A percentile compares a stretch with the other conserved stretches of the same genome.
Evolutionary conservation across 805 yeast genomes (phyloP).

Genomic region (Nakazawaea anatomiae): DNA sequence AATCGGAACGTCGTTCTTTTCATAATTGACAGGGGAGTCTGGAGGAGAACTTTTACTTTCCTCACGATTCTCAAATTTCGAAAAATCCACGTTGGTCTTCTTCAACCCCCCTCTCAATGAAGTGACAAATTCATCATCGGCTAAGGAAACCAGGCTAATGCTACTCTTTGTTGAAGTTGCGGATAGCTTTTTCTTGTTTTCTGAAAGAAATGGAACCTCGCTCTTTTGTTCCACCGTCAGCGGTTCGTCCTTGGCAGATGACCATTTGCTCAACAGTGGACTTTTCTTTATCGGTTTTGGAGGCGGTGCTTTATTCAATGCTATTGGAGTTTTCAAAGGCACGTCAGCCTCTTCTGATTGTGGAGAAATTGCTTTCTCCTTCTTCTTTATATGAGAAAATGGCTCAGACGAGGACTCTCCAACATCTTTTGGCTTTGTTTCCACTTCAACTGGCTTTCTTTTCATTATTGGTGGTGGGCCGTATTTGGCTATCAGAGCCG

Average conservation of each 20-base stretch:
- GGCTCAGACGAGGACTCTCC: neutral
- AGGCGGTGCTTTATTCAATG: conserved; percentile 14
- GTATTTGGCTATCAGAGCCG: conserved; percentile 29
- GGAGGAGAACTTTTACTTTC: neutral
- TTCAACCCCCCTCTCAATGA: conserved; percentile 13
- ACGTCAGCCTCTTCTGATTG: neutral
- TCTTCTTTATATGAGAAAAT: conserved; percentile 1
- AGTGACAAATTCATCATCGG: conserved; percentile 11
- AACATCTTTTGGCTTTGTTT: neutral
- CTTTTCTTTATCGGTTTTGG: conserved; percentile 14
- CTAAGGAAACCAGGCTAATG: neutral
- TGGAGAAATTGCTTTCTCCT: neutral
- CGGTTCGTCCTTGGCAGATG: neutral
- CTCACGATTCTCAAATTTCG: conserved; percentile 5
- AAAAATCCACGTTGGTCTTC: conserved; percentile 12
- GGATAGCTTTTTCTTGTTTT: neutral
- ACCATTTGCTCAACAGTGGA: neutral
- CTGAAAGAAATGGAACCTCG: neutral
- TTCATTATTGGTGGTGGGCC: conserved; percentile 41
- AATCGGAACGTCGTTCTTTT: neutral
- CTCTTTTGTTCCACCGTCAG: neutral
- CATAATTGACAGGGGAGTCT: neutral
- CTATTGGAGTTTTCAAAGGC: neutral
- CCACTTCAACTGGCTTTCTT: conserved; percentile 18
- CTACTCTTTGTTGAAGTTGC: neutral